phyloP scores from a whole-genome alignment of 2,329 filamentous ascomycete genomes.

The Talaromyces sp. region DNA sequence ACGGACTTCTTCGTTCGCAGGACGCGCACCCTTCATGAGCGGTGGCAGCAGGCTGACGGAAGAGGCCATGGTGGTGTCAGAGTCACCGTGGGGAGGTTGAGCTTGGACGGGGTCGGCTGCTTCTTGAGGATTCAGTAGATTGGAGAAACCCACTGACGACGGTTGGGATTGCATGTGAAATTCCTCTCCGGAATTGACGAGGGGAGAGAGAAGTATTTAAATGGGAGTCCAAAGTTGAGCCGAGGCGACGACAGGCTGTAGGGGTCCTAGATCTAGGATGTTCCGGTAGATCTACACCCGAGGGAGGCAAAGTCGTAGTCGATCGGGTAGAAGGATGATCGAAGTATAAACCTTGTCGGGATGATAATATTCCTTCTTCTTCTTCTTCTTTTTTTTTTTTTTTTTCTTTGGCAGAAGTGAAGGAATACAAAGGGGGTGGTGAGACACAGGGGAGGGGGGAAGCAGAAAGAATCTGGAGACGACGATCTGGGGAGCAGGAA shows the following conservation, averaged over 20 bases:
- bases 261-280: slow-evolving; percentile 27
- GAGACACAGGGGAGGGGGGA: slow-evolving; percentile 9
- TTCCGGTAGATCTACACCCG: slow-evolving; percentile 33
- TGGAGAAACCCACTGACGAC: slow-evolving; percentile 74
- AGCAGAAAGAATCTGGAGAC: slow-evolving; percentile 26
- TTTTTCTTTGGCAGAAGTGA: not conserved
- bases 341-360: not conserved
- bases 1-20: slow-evolving; percentile 61
- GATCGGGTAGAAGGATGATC: slow-evolving; percentile 11
- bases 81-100: slow-evolving; percentile 25
- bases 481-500: slow-evolving; percentile 31
- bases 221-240: slow-evolving; percentile 9
- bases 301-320: slow-evolving; percentile 15
- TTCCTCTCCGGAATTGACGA: slow-evolving; percentile 9
- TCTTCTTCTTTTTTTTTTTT: not conserved
- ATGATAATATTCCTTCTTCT: no score
- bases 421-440: slow-evolving; percentile 7
- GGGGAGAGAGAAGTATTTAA: slow-evolving; percentile 7
- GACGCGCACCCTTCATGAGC: slow-evolving; percentile 51
- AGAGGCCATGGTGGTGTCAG: slow-evolving; percentile 45
- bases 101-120: slow-evolving; percentile 24
- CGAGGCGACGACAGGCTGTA: slow-evolving; percentile 25
- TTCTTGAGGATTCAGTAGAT: slow-evolving; percentile 69
- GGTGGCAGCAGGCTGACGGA: slow-evolving; percentile 49
- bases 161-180: slow-evolving; percentile 74